Evolutionary conservation across 139 green algal species (phyloP).

Genomic region (Chlamydomonas schloesseri): DNA sequence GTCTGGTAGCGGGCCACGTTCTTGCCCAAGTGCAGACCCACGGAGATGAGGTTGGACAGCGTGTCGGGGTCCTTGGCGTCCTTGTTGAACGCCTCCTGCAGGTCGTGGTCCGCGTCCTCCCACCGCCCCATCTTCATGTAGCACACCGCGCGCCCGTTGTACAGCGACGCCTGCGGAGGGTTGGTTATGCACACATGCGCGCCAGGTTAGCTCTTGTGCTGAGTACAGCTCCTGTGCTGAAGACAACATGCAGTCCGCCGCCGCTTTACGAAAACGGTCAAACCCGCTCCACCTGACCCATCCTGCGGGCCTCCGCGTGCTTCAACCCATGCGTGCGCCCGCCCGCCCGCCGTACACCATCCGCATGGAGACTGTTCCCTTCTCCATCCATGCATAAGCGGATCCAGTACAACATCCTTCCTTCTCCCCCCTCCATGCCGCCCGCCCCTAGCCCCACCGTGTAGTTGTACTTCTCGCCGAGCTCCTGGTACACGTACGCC

Average conservation of each 20-base stretch:
- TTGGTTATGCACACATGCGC: too few species aligned
- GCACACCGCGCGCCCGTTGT: slow-evolving; percentile 90
- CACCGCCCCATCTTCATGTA: slow-evolving; percentile 92
- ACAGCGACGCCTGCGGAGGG: slow-evolving; percentile 76
- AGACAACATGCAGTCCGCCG: too few species aligned
- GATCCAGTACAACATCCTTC: too few species aligned
- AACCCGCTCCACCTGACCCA: neutral
- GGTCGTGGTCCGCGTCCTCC: slow-evolving; percentile 80
- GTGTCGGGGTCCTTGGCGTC: slow-evolving; percentile 91
- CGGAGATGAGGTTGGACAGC: slow-evolving; percentile 92
- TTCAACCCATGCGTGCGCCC: too few species aligned
- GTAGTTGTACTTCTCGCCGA: slow-evolving; percentile 96
- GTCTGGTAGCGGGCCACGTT: slow-evolving; percentile 72
- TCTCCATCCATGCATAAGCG: too few species aligned
- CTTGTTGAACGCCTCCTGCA: slow-evolving; percentile 86
- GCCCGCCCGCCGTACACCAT: too few species aligned
- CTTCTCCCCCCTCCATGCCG: too few species aligned
- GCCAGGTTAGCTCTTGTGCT: too few species aligned
- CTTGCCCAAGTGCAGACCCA: slow-evolving; percentile 91
- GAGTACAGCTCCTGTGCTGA: neutral
- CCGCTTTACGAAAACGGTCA: too few species aligned
- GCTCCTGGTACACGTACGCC: slow-evolving; percentile 95
- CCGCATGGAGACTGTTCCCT: too few species aligned
- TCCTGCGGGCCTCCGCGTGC: too few species aligned
- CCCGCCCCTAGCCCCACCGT: slow-evolving; percentile 68